A percentile compares a stretch with the other conserved stretches of the same genome.
Evolutionary conservation across 208 protist species (phyloP).

Genomic region (Leishmania tarentolae): DNA sequence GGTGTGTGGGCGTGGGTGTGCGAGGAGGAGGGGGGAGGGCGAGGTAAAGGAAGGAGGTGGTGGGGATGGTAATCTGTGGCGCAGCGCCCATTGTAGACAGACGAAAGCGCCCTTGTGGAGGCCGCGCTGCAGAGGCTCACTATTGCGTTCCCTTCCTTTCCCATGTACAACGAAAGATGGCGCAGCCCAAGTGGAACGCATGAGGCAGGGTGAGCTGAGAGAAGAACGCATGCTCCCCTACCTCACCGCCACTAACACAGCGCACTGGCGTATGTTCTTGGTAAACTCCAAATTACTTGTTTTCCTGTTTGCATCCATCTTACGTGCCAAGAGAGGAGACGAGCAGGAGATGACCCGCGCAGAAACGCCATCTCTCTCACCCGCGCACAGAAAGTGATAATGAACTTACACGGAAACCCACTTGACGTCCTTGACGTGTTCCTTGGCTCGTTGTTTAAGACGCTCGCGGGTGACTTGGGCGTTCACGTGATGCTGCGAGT

Average conservation of each 20-base stretch:
- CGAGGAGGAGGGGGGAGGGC: background rate
- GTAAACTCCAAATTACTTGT: background rate
- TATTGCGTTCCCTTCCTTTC: background rate
- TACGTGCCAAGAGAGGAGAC: background rate
- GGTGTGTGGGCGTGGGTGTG: too few species aligned
- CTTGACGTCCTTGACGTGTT: slow-evolving; percentile 43
- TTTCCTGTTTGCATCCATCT: background rate
- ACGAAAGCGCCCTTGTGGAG: background rate
- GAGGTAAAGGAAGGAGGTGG: background rate
- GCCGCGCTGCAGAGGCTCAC: background rate
- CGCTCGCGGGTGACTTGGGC: slow-evolving; percentile 42
- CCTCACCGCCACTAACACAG: background rate
- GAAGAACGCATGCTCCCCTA: background rate
- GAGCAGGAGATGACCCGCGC: background rate
- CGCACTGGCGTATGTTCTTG: background rate
- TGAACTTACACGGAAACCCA: slow-evolving; percentile 19
- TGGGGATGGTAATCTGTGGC: background rate
- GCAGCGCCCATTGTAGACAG: background rate
- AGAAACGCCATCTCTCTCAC: background rate
- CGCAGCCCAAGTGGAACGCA: background rate
- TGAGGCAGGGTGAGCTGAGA: background rate
- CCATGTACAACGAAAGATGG: background rate
- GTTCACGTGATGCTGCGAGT: slow-evolving; percentile 46
- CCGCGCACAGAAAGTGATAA: background rate
- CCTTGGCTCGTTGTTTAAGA: slow-evolving; percentile 45